Percentiles rank a stretch among this genome's conserved stretches.
Conservation (phyloP, 169 alveolate genomes). For the Plasmodium chabaudi region DNA sequence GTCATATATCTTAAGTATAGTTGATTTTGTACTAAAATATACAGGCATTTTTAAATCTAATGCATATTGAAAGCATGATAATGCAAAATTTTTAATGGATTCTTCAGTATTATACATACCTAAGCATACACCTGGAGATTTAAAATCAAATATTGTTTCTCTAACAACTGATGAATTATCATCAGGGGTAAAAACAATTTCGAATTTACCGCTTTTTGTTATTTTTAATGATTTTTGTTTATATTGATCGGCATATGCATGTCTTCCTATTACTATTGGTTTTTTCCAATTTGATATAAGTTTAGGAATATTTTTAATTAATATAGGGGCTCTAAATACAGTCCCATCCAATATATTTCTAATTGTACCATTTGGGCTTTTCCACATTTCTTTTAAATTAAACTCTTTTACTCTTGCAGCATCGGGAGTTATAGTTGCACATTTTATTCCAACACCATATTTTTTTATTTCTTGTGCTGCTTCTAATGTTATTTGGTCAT, state of each 20-base stretch:
- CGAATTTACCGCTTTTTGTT: constrained; percentile 91
- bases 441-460: constrained; percentile 94
- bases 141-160: constrained; percentile 80
- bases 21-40: constrained; percentile 93
- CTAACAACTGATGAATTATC: constrained; percentile 80
- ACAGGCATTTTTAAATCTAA: constrained; percentile 91
- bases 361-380: constrained; percentile 96
- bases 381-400: constrained; percentile 95
- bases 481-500: constrained; percentile 95
- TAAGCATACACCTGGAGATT: constrained; percentile 91
- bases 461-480: constrained; percentile 95
- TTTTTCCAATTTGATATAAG: constrained; percentile 94
- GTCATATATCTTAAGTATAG: constrained; percentile 94
- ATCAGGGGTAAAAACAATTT: constrained; percentile 89
- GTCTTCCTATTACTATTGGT: constrained; percentile 96
- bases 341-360: constrained; percentile 95
- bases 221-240: constrained; percentile 90
- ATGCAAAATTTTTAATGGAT: constrained; percentile 94
- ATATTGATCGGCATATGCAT: constrained; percentile 97
- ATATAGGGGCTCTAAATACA: constrained; percentile 96
- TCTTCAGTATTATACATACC: constrained; percentile 96
- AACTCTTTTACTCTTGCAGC: constrained; percentile 96
- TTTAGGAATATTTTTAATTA: constrained; percentile 92
- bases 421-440: constrained; percentile 98
- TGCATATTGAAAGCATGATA: constrained; percentile 93